Evolutionary conservation across 1,284 basidiomycete species (phyloP), one percentile per base, ranked within the genome.

Genomic region (Ceratobasidium sp.): DNA sequence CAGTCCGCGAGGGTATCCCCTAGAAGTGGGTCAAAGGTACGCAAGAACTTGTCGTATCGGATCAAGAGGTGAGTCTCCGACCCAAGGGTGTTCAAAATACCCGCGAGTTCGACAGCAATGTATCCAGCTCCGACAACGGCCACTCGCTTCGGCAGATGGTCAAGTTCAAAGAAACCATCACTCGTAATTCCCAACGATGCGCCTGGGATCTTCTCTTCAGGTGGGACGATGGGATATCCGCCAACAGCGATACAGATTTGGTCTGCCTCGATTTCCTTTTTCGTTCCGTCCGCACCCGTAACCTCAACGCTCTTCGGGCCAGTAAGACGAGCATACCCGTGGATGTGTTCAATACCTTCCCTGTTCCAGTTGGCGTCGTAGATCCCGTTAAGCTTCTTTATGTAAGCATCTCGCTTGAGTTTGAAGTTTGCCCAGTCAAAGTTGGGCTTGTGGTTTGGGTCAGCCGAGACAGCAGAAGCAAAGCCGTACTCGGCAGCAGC

Each of bases 81-180:
- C 33, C 96, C 96, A 69, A 96, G 90, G 5, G 93, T 89, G 85
- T 97, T 91, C 85, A 98, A 91, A 78, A 98, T 91, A 38, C 96
- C 96, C 3, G 96, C 94, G 61, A 97, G 90, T 84, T 99, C 97
- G 80, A 99, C 95, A 28, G 96, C 96, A 82, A 99, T 99, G 86
- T 99, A 99, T 3, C 97, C 97, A 23, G 97, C 97, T 68, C 97
- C 97, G 54, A 98, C 92, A 78, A 99, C 94, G 1, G 93, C 96
- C 44, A 98, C 96, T 77, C 96, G 91, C 85, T 94, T 95, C 15
- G 97, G 97, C 85, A 98, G 96, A 79, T 94, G 89, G 82, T 91
- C 90, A 64, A 99, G 90, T 59, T 92, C 95, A 83, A 99, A 99
- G 89, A 99, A 99, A 12, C 96, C 96, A 84, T 99, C 98, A 26